Evolutionary conservation across 345 rosid species (phyloP).

Genomic region (sweet orange (Citrus sinensis)): DVS_A1.0 CM039165.1:37913501-37914000

Average conservation of each 20-base stretch:
- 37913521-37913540: background rate
- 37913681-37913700: constrained; percentile 88
- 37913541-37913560: constrained; percentile 10
- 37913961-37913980: constrained; percentile 66
- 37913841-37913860: constrained; percentile 63
- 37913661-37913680: constrained; percentile 61
- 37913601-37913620: constrained; percentile 89
- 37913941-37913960: constrained; percentile 66
- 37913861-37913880: constrained; percentile 58
- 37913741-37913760: constrained; percentile 94
- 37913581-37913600: constrained; percentile 83
- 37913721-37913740: constrained; percentile 77
- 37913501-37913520: background rate
- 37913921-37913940: constrained; percentile 77
- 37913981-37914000: constrained; percentile 59
- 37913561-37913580: constrained; percentile 88
- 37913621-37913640: constrained; percentile 79
- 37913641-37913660: constrained; percentile 80
- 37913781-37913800: constrained; percentile 64
- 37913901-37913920: constrained; percentile 75
- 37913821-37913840: constrained; percentile 79
- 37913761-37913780: constrained; percentile 85
- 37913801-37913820: constrained; percentile 83
- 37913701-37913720: constrained; percentile 84
- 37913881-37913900: constrained; percentile 62